Evolutionary conservation across 2,329 filamentous ascomycete genomes (phyloP), one percentile per base, ranked within the genome.

Genomic region (Phyllosticta ampelicida): DNA sequence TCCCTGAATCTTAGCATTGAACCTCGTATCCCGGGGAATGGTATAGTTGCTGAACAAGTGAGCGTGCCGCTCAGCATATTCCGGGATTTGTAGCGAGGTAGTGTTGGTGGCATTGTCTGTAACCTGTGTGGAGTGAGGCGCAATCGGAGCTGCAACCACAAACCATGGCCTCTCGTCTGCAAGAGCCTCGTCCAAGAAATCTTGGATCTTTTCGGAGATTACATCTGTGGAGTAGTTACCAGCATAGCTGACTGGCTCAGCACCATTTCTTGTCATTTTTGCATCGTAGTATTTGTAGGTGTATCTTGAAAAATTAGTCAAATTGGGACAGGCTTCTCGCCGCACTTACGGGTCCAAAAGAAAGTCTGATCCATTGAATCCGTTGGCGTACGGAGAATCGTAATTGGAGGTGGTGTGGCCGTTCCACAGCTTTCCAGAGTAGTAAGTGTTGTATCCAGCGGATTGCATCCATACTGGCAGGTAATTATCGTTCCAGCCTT

Each of bases 381-480:
- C 85, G 0, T 74, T 76, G 0, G 80, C 76, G 49, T 72, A 76
- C 0, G 84, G 80, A 3, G 75, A 72, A 65, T 85, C 72, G 65
- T 86, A 89, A 60, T 86, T 88, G 0, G 75, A 65, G 1, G 80
- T 74, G 0, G 74, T 80, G 55, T 87, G 84, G 0, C 78, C 75
- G 62, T 89, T 89, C 71, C 86, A 85, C 4, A 88, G 74, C 66
- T 90, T 89, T n/a, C 84, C 86, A 0, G 81, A 82, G 64, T 89
- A 89, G 65, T 86, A 88, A 0, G 86, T 88, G 62, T 82, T 80
- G 66, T 89, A 89, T 0, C 85, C 85, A 0, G 80, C 81, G 3
- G 79, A 68, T 62, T 87, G 83, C n/a, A 90, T 70, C 85, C 86
- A 89, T 0, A 89, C 67, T 0, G 86, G 86, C 0, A 89, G 76